Evolutionary conservation across 306 rosid genomes (phyloP), one percentile per base, ranked within the genome.

Genomic region (Sphenostylis stenocarpa): DNA sequence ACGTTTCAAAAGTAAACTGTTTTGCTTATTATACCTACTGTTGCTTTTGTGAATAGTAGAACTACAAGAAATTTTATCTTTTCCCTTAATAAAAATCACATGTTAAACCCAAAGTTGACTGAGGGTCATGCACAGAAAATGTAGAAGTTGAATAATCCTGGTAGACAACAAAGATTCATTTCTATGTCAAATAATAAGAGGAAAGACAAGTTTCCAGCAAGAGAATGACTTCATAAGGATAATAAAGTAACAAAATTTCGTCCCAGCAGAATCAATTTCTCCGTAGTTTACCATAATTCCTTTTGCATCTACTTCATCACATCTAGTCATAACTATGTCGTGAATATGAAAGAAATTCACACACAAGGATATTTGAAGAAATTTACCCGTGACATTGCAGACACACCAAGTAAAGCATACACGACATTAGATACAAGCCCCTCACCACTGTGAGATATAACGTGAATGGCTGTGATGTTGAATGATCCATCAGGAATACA

Each of bases 351-450:
- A 60, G 34, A 34, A 41, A 67, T 61, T 49, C 8, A 36, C 15
- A 52, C 52, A 58, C 41, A 62, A 70, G 36, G 57, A 71, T 43
- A 39, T 68, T 31, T n/a, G 7, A 11, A 63, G 24, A 67, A 28
- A 76, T 80, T 86, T 85, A 90, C 98, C 88, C 98, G 91, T 26
- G 98, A 94, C 97, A 94, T 94, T 73, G 98, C 98, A 65, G 98
- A 94, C 72, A 94, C 96, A 69, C 98, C 98, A 0, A 94, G 98
- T 81, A 94, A 87, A 79, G 98, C 98, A 81, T 94, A 94, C 68
- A 94, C 91, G 82, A 94, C 87, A 72, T 94, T 91, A 23, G 98
- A 94, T 19, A 94, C 94, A 49, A 94, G 96, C 56, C 97, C 98
- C 90, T 94, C 98, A 5, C 98, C 97, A 62, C 93, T 88, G 80